Conservation (phyloP, 805 yeast species). For the Teunomyces pallodes region DNA sequence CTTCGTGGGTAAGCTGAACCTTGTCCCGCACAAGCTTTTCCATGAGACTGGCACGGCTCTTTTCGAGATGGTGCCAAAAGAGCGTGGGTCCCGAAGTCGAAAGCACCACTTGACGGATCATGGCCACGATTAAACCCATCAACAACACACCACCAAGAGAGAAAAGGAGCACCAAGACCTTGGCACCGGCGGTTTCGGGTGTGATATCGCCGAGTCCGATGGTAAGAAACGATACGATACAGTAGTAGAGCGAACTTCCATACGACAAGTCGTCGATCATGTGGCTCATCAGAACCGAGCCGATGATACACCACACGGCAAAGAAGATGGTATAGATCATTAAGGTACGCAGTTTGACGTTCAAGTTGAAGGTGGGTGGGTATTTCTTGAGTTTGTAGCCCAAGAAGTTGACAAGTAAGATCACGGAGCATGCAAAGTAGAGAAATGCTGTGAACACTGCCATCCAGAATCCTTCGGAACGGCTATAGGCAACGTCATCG, state of each 20-base stretch:
- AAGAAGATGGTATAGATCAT: slow-evolving; percentile 69
- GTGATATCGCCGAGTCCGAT: slow-evolving; percentile 78
- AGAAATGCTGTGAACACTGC: slow-evolving; percentile 64
- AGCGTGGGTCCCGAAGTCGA: slow-evolving; percentile 62
- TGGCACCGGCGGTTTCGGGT: slow-evolving; percentile 52
- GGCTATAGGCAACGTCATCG: slow-evolving; percentile 11
- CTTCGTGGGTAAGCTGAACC: slow-evolving; percentile 34
- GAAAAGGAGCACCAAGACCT: slow-evolving; percentile 59
- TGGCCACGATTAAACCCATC: slow-evolving; percentile 70
- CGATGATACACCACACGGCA: slow-evolving; percentile 69
- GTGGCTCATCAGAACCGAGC: slow-evolving; percentile 48
- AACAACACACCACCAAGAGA: slow-evolving; percentile 68
- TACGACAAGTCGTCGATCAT: slow-evolving; percentile 38
- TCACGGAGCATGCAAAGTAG: slow-evolving; percentile 55
- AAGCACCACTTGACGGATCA: slow-evolving; percentile 63
- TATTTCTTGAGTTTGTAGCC: slow-evolving; percentile 63
- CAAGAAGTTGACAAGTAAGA: slow-evolving; percentile 54
- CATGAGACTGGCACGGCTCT: slow-evolving; percentile 36
- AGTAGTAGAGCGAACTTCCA: slow-evolving; percentile 70
- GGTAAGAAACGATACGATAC: slow-evolving; percentile 71
- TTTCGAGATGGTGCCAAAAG: slow-evolving; percentile 64
- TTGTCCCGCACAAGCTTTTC: slow-evolving; percentile 15
- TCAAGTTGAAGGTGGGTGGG: slow-evolving; percentile 68
- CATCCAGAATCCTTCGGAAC: slow-evolving; percentile 75
- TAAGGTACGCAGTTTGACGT: slow-evolving; percentile 64